These are phyloP conservation scores for Guyanaporus albipodus DNA, from an alignment of 768 basidiomycete species.

Conservation along the genomic window DNA sequence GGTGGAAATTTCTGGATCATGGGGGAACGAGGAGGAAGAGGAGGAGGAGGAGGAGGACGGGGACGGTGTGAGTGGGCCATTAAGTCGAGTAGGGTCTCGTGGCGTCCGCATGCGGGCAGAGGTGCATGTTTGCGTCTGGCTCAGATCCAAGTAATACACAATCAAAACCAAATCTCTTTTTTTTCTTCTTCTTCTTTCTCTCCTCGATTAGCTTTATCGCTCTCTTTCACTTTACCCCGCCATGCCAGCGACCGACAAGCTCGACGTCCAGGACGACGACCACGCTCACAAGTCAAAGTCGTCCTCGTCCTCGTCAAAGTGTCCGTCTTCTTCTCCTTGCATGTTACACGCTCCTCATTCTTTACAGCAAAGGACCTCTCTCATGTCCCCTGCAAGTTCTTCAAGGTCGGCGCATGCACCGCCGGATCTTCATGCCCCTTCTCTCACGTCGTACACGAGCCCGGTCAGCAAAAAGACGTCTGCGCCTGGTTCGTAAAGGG, in stretches of 20 bases:
- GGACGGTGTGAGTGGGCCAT: too few species aligned
- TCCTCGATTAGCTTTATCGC: not conserved
- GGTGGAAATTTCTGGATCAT: too few species aligned
- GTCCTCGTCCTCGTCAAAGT: slow-evolving; percentile 30
- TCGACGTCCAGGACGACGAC: slow-evolving; percentile 1
- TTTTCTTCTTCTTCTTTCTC: not conserved
- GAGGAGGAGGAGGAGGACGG: not conserved
- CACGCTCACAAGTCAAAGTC: slow-evolving; percentile 22
- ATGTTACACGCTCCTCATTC: not conserved
- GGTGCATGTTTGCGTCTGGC: too few species aligned
- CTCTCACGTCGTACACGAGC: slow-evolving; percentile 72
- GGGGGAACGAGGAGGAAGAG: too few species aligned
- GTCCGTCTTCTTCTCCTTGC: slow-evolving; percentile 16
- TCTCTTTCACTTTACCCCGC: too few species aligned
- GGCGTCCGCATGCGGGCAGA: not conserved
- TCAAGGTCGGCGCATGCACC: slow-evolving; percentile 89
- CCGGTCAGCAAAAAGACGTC: slow-evolving; percentile 74
- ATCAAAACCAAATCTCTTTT: too few species aligned
- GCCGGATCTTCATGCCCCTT: slow-evolving; percentile 95
- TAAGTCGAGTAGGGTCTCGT: too few species aligned
- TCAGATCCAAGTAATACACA: too few species aligned
- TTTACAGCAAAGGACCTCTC: slow-evolving; percentile 79
- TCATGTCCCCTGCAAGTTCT: slow-evolving; percentile 98
- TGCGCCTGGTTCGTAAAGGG: slow-evolving; percentile 94
- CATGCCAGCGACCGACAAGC: slow-evolving; percentile 24